Evolutionary conservation across 2,329 filamentous ascomycete genomes (phyloP).

Genomic region (Hortaea werneckii): DNA sequence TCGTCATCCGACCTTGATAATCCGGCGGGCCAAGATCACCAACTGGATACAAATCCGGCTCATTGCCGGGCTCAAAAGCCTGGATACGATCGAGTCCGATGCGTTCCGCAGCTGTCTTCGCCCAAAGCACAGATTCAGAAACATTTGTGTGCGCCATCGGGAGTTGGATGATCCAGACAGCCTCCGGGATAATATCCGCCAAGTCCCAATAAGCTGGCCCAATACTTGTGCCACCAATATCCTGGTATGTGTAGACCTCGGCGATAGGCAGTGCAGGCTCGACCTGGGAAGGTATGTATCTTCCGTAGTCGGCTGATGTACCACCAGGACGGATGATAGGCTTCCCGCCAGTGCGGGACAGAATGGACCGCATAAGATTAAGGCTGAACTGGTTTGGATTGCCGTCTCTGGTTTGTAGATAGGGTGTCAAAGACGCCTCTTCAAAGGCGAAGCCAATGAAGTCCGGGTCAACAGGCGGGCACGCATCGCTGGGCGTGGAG

Average conservation of each 20-base stretch:
- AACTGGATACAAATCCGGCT: neutral
- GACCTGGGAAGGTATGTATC: neutral
- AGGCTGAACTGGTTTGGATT: neutral
- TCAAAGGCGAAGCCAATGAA: constrained; percentile 2
- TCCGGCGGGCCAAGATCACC: neutral
- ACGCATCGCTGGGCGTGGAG: neutral
- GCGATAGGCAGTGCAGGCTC: neutral
- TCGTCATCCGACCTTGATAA: neutral
- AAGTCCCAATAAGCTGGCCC: neutral
- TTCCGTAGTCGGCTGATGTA: neutral
- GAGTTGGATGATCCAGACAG: neutral
- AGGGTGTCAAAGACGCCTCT: neutral
- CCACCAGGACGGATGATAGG: neutral
- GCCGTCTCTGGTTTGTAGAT: neutral
- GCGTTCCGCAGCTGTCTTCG: neutral
- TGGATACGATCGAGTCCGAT: constrained; percentile 1
- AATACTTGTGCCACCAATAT: neutral
- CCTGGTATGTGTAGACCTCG: neutral
- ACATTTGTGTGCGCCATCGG: constrained; percentile 1
- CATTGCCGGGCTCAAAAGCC: constrained; percentile 1
- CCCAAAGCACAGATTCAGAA: constrained; percentile 1
- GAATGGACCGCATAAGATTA: neutral
- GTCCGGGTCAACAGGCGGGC: neutral
- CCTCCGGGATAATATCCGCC: neutral
- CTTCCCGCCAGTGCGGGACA: constrained; percentile 1